Percentiles rank a stretch among this genome's conserved stretches.
These are phyloP conservation scores for Spiromastix sp. DNA, from an alignment of 2,329 filamentous ascomycete genomes.

Conservation along the genomic window DNA sequence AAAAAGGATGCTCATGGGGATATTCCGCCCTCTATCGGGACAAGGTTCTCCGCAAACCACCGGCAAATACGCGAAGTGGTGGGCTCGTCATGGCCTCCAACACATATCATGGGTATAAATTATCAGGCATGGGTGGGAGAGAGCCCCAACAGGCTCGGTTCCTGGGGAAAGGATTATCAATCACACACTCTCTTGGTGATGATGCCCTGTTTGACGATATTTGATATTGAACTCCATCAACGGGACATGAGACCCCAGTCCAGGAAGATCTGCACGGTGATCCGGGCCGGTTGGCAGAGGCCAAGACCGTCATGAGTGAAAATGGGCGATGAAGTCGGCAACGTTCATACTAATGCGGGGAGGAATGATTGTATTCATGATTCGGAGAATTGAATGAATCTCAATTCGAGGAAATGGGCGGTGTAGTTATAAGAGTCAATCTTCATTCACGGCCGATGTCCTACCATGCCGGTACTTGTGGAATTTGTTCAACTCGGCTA, in stretches of 20 bases:
- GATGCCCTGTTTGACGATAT: background rate
- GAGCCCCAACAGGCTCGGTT: background rate
- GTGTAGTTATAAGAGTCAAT: too few relatives aligned
- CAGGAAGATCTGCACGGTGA: background rate
- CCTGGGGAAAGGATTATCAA: background rate
- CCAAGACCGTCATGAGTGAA: too few relatives aligned
- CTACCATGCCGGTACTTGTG: too few relatives aligned
- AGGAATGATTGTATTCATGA: too few relatives aligned
- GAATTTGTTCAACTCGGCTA: too few relatives aligned
- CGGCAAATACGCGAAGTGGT: background rate
- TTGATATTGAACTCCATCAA: background rate
- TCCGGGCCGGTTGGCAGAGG: conserved; percentile 1
- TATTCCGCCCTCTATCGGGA: background rate
- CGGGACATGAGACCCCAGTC: too few relatives aligned
- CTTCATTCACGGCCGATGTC: too few relatives aligned
- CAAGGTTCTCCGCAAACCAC: conserved; percentile 4
- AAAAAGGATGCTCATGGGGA: background rate
- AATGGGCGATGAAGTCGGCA: too few relatives aligned
- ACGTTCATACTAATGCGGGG: too few relatives aligned
- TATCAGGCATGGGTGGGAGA: background rate
- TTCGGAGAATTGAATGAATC: too few relatives aligned
- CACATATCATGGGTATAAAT: background rate
- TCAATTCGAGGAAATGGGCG: too few relatives aligned
- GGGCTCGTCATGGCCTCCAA: background rate
- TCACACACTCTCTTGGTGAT: background rate